Conservation (phyloP, 2,329 filamentous ascomycete species). For the Parastagonospora nodorum region DNA sequence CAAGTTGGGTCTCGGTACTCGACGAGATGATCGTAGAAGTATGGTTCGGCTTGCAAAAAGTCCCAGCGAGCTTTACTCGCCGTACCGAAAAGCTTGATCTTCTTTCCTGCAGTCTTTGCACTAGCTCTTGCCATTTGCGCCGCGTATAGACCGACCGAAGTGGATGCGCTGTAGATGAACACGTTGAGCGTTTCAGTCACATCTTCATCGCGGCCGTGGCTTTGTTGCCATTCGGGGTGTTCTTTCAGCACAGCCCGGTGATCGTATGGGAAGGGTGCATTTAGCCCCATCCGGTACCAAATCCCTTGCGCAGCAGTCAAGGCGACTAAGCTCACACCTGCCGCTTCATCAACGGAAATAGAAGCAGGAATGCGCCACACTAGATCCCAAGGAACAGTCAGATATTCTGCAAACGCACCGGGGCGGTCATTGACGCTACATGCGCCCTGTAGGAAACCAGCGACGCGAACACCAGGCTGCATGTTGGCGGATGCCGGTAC, state of each 20-base stretch:
- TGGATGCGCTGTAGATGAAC: slow-evolving; percentile 42
- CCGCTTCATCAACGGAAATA: slow-evolving; percentile 46
- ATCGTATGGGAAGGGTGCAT: slow-evolving; percentile 40
- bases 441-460: slow-evolving; percentile 53
- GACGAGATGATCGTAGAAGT: slow-evolving; percentile 47
- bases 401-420: slow-evolving; percentile 54
- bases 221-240: slow-evolving; percentile 13
- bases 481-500: slow-evolving; percentile 16
- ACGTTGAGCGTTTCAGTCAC: slow-evolving; percentile 14
- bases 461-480: slow-evolving; percentile 39
- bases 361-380: slow-evolving; percentile 44
- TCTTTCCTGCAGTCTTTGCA: slow-evolving; percentile 15
- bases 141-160: slow-evolving; percentile 42
- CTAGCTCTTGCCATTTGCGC: slow-evolving; percentile 37
- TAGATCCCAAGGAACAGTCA: slow-evolving; percentile 44
- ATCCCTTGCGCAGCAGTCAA: slow-evolving; percentile 53
- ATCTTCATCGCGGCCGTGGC: background rate
- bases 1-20: slow-evolving; percentile 47
- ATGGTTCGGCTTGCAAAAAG: slow-evolving; percentile 40
- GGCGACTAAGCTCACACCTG: slow-evolving; percentile 49
- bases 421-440: slow-evolving; percentile 50
- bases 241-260: slow-evolving; percentile 9
- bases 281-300: slow-evolving; percentile 46
- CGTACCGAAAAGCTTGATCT: slow-evolving; percentile 30
- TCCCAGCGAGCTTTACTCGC: slow-evolving; percentile 29